These are phyloP conservation scores for Chrysanthemum seticuspe DNA, from an alignment of 129 eudicot species.

Conservation along the genomic window DNA sequence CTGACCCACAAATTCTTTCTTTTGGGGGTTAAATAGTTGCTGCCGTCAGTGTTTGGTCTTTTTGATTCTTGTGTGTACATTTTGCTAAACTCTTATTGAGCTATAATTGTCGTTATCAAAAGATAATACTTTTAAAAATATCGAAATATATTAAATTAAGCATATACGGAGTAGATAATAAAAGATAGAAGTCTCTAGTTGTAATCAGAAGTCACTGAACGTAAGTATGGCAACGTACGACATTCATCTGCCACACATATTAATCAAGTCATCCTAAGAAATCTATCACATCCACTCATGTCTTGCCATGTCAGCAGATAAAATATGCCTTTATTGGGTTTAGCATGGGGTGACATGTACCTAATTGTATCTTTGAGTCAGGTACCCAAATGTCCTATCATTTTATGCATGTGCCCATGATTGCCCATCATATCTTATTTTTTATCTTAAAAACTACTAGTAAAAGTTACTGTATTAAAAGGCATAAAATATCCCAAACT, in stretches of 20 bases:
- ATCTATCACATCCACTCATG: not conserved
- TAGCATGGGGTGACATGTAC: constrained; percentile 27
- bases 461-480: not conserved
- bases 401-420: constrained; percentile 27
- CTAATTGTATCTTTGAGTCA: constrained; percentile 11
- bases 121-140: no score
- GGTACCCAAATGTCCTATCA: constrained; percentile 25
- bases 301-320: constrained; percentile 35
- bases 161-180: not conserved
- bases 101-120: no score
- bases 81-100: no score
- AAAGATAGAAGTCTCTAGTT: not conserved
- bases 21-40: no score
- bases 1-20: no score
- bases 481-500: not conserved
- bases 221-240: constrained; percentile 19
- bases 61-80: no score
- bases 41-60: no score
- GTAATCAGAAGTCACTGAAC: constrained; percentile 11
- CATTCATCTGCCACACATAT: constrained; percentile 26
- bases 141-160: not conserved
- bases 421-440: not conserved
- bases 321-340: constrained; percentile 16
- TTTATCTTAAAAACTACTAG: not conserved
- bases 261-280: constrained; percentile 17